Percentiles rank a stretch among this genome's conserved stretches.
These are phyloP conservation scores for Aspergillus novofumigatus DNA, from an alignment of 2,329 filamentous ascomycete species.

Conservation along the genomic window DNA sequence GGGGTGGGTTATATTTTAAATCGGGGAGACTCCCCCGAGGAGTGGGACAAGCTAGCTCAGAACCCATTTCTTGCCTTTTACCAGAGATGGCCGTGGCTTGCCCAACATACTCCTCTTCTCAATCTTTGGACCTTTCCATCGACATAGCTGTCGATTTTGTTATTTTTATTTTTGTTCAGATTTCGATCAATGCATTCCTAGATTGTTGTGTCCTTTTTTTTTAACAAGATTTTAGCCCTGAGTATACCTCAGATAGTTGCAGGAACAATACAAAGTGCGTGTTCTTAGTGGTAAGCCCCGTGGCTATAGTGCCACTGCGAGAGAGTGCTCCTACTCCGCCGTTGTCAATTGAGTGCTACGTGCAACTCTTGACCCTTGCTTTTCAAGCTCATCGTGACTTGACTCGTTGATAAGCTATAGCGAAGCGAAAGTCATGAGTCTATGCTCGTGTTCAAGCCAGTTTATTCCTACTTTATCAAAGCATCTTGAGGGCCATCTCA, in stretches of 20 bases:
- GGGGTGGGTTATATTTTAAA: constrained; percentile 8
- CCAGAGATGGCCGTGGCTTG: constrained; percentile 71
- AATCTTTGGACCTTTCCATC: constrained; percentile 54
- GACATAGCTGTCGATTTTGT: constrained; percentile 44
- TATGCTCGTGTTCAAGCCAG: not conserved
- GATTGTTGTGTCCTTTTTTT: not conserved
- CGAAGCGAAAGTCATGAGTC: not conserved
- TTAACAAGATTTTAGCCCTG: not conserved
- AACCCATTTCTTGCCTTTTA: constrained; percentile 78
- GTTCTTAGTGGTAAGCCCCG: not conserved
- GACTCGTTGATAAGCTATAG: not conserved
- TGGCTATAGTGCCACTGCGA: constrained; percentile 2
- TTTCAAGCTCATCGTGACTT: not conserved
- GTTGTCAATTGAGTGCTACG: not conserved
- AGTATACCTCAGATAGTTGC: not conserved
- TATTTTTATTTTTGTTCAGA: constrained; percentile 24
- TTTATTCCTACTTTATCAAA: not conserved
- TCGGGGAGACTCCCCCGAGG: constrained; percentile 34
- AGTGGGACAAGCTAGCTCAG: constrained; percentile 66
- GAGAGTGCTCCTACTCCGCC: not conserved
- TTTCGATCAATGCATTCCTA: not conserved
- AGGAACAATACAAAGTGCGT: constrained; percentile 6
- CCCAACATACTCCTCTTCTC: constrained; percentile 55
- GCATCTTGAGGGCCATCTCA: not conserved
- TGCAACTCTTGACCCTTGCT: too few relatives aligned